Conservation (phyloP, 257 asterid species). For the Ligustrum vulgare region DNA sequence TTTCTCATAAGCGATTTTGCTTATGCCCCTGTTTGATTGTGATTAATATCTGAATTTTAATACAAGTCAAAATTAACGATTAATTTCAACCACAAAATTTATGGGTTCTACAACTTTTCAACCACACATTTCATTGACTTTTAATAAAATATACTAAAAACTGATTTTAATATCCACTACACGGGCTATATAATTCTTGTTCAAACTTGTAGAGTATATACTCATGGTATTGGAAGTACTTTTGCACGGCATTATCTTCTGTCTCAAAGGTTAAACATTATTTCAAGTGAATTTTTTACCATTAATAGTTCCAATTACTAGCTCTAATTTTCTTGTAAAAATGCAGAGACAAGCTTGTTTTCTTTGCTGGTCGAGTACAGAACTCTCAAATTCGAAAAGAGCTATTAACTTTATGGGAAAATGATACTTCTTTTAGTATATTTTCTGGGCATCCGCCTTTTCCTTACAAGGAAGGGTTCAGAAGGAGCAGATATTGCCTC, state of each 20-base stretch:
- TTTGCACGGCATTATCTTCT: not conserved
- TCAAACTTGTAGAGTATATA: not conserved
- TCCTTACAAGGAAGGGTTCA: constrained; percentile 69
- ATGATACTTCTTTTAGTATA: constrained; percentile 54
- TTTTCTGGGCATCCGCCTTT: constrained; percentile 50
- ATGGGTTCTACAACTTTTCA: too few relatives aligned
- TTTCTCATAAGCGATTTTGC: too few relatives aligned
- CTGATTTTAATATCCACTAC: too few relatives aligned
- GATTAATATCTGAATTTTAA: too few relatives aligned
- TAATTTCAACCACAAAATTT: too few relatives aligned
- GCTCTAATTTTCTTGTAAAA: constrained; percentile 7
- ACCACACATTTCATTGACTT: too few relatives aligned
- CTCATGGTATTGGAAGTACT: not conserved
- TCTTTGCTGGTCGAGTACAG: constrained; percentile 76
- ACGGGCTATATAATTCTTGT: not conserved
- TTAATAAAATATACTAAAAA: too few relatives aligned
- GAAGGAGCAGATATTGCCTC: constrained; percentile 69
- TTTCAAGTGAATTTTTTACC: not conserved
- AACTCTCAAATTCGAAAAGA: constrained; percentile 55
- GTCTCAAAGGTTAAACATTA: too few relatives aligned
- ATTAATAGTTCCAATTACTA: not conserved
- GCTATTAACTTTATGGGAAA: constrained; percentile 52
- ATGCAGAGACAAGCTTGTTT: constrained; percentile 58
- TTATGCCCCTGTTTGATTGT: not conserved
- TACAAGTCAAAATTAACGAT: too few relatives aligned